A percentile compares a stretch with the other conserved stretches of the same genome.
Evolutionary conservation across 345 rosid genomes (phyloP).

Genomic region (Linum trigynum): DNA sequence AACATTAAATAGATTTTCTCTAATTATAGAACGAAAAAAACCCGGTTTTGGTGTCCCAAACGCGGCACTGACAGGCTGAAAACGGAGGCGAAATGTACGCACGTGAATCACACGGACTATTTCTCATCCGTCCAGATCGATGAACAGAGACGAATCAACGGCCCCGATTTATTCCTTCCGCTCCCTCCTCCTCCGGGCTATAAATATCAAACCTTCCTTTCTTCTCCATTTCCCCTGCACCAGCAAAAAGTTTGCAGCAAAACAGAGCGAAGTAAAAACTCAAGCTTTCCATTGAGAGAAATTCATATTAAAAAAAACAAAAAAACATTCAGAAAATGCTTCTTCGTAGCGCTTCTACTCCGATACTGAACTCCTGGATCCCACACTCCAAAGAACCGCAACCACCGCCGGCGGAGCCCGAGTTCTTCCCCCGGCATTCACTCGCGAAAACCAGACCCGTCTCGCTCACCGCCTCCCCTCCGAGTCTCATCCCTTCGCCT

Average conservation of each 20-base stretch:
- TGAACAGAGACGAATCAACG: slow-evolving; percentile 13
- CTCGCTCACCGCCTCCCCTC: slow-evolving; percentile 27
- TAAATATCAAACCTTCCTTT: slow-evolving; percentile 3
- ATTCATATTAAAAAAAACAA: neutral
- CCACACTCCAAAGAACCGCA: slow-evolving; percentile 40
- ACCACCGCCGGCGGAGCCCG: slow-evolving; percentile 28
- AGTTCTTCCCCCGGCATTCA: slow-evolving; percentile 21
- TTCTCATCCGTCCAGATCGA: neutral
- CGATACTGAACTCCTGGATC: slow-evolving; percentile 49
- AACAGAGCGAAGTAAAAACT: too few species aligned
- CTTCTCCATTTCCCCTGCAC: neutral
- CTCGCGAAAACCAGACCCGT: slow-evolving; percentile 25
- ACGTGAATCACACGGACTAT: slow-evolving; percentile 8
- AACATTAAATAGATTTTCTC: neutral
- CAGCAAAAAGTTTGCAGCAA: neutral
- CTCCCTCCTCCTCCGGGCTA: neutral
- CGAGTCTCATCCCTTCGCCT: slow-evolving; percentile 23
- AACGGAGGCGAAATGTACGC: neutral
- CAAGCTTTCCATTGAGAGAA: neutral
- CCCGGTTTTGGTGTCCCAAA: slow-evolving; percentile 9
- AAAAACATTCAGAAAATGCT: slow-evolving; percentile 31
- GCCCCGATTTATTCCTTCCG: slow-evolving; percentile 15
- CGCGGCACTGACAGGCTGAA: neutral
- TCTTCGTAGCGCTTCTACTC: slow-evolving; percentile 67
- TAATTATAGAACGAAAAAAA: neutral